Conservation (phyloP, 2,329 filamentous ascomycete genomes). For the Lachnellula arida region DNA sequence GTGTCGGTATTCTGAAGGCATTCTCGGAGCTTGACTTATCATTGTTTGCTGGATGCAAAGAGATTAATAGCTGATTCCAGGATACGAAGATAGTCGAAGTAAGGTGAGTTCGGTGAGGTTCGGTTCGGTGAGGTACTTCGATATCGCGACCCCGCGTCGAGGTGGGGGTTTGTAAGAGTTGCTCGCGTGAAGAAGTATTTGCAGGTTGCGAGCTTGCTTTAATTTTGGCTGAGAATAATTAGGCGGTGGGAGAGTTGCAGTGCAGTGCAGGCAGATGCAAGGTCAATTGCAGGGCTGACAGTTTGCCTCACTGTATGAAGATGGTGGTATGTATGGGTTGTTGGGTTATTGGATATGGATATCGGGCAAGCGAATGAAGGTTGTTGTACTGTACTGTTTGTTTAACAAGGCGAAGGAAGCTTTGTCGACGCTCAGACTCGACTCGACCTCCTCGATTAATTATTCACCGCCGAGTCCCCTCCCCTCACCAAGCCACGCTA, state of each 20-base stretch:
- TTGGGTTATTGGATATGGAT: not conserved
- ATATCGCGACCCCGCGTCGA: conserved; percentile 22
- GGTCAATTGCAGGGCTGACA: not conserved
- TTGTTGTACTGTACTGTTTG: too few relatives aligned
- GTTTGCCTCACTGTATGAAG: not conserved
- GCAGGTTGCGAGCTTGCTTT: not conserved
- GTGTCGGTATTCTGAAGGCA: conserved; percentile 49
- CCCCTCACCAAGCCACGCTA: too few relatives aligned
- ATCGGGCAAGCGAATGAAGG: too few relatives aligned
- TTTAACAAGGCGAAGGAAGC: not conserved
- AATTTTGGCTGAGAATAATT: too few relatives aligned
- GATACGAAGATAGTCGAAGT: conserved; percentile 2
- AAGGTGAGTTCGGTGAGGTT: too few relatives aligned
- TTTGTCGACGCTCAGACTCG: not conserved
- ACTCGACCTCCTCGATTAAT: too few relatives aligned
- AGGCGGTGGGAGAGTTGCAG: not conserved
- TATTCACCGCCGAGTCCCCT: too few relatives aligned
- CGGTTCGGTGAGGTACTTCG: not conserved
- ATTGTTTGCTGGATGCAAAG: conserved; percentile 7
- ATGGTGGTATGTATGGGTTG: not conserved
- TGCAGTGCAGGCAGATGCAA: not conserved
- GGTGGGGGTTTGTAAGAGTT: conserved; percentile 19
- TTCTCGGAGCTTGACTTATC: conserved; percentile 22
- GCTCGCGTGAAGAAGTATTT: conserved; percentile 6
- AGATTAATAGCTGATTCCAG: not conserved